Percentiles rank a stretch among this genome's conserved stretches.
Conservation (phyloP, 345 rosid genomes). For the Acer negundo region DNA sequence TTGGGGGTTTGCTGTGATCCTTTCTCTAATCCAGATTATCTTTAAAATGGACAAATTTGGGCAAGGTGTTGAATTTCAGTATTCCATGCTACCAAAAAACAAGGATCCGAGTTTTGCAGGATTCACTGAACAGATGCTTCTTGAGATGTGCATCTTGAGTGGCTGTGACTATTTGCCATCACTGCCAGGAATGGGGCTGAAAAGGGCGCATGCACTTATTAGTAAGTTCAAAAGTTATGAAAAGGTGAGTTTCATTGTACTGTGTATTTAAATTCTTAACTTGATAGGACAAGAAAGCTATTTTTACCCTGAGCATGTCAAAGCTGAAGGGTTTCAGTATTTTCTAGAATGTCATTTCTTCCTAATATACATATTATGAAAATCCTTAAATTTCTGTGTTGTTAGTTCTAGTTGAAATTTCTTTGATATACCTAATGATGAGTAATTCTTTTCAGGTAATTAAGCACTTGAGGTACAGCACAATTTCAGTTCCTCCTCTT, state of each 20-base stretch:
- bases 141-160: slow-evolving; percentile 97
- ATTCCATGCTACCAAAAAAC: slow-evolving; percentile 65
- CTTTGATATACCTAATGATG: slow-evolving; percentile 18
- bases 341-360: not conserved
- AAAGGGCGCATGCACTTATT: slow-evolving; percentile 87
- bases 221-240: slow-evolving; percentile 78
- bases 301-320: not conserved
- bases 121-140: slow-evolving; percentile 82
- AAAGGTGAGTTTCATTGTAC: slow-evolving; percentile 46
- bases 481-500: slow-evolving; percentile 69
- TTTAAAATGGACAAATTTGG: slow-evolving; percentile 98
- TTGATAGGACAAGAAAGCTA: not conserved
- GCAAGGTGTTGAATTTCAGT: slow-evolving; percentile 80
- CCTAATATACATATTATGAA: not conserved
- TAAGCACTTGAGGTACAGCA: slow-evolving; percentile 84
- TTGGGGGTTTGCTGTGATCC: not conserved
- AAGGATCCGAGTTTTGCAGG: slow-evolving; percentile 67
- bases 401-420: slow-evolving; percentile 12
- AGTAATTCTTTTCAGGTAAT: slow-evolving; percentile 57
- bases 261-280: not conserved
- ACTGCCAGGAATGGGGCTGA: slow-evolving; percentile 92
- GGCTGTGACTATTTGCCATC: slow-evolving; percentile 97
- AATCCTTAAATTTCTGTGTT: slow-evolving; percentile 14
- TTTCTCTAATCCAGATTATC: slow-evolving; percentile 55
- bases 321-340: not conserved